Conservation (phyloP, 164 flowering plant species). For the Sextonia rubra region DNA sequence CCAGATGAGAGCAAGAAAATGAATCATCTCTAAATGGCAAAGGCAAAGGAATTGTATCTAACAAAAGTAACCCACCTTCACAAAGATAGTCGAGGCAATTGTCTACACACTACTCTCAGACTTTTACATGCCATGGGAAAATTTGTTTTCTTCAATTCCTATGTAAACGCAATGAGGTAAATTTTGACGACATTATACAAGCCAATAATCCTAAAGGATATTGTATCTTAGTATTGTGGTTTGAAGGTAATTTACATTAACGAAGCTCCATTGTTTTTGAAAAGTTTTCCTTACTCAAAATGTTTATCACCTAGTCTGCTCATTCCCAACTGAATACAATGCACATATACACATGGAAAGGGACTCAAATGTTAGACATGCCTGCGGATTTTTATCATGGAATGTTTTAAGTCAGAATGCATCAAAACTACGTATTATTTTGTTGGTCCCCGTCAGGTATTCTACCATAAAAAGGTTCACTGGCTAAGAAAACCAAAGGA, state of each 20-base stretch:
- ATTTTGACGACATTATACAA: neutral
- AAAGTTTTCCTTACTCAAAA: neutral
- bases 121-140: neutral
- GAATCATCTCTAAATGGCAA: neutral
- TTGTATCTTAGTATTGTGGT: neutral
- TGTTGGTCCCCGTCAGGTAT: neutral
- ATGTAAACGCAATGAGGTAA: neutral
- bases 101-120: neutral
- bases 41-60: neutral
- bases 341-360: neutral
- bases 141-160: neutral
- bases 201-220: neutral
- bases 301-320: neutral
- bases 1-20: too few relatives aligned
- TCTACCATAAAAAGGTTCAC: neutral
- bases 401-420: neutral
- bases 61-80: neutral
- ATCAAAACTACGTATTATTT: neutral
- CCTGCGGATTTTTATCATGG: neutral
- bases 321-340: neutral
- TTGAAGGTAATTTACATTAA: neutral
- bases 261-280: neutral
- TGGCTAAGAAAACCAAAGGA: neutral
- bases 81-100: neutral
- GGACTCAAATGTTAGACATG: neutral